phyloP scores from a whole-genome alignment of 441 rosid genomes.

The Syzygium syzygioides region DNA sequence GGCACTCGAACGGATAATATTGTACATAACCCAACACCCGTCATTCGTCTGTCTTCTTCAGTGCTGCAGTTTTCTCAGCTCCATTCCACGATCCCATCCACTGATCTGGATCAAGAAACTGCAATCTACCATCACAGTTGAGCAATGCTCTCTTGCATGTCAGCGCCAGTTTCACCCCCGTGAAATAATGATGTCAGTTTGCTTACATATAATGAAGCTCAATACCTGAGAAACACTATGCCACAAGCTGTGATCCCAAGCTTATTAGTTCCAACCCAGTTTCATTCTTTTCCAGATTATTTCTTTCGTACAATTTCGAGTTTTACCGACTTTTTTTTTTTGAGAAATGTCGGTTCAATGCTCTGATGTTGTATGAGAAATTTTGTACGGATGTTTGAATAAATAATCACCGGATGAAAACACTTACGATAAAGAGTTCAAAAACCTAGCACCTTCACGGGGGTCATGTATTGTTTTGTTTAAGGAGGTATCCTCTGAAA shows the following conservation, averaged over 20 bases:
- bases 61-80: not conserved
- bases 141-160: too few relatives aligned
- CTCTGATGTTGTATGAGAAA: not conserved
- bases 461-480: too few relatives aligned
- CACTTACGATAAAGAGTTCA: not conserved
- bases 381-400: not conserved
- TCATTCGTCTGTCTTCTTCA: not conserved
- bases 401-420: too few relatives aligned
- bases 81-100: not conserved
- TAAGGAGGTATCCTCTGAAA: not conserved
- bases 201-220: too few relatives aligned
- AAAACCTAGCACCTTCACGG: not conserved
- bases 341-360: not conserved
- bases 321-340: rapidly evolving
- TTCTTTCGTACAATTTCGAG: not conserved
- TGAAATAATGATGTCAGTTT: too few relatives aligned
- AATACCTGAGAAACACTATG: not conserved
- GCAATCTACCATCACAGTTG: not conserved
- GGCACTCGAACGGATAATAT: not conserved
- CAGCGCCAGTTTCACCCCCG: too few relatives aligned
- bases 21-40: not conserved
- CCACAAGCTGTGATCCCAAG: not conserved
- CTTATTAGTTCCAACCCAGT: not conserved
- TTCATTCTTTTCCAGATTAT: not conserved
- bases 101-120: not conserved